Percentiles rank a stretch among this genome's conserved stretches.
Evolutionary conservation across 2,329 filamentous ascomycete genomes (phyloP).

Genomic region (Achaetomium macrosporum): DNA sequence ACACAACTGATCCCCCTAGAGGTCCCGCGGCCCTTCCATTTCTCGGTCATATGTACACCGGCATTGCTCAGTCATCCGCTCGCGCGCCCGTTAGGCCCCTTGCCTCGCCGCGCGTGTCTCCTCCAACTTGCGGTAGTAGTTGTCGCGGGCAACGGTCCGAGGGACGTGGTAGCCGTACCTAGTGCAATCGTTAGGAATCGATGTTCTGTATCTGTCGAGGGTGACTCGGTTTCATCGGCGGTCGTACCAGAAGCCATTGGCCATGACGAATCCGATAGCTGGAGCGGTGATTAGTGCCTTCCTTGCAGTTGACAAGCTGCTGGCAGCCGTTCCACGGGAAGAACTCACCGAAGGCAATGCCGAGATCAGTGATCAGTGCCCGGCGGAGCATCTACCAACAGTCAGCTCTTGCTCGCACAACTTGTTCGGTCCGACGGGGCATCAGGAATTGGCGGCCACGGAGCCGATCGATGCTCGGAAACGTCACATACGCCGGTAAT

Average conservation of each 20-base stretch:
- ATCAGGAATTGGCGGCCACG: constrained; percentile 17
- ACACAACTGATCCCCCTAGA: constrained; percentile 12
- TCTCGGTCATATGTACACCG: constrained; percentile 4
- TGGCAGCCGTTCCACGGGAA: background rate
- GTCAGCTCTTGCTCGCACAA: constrained; percentile 30
- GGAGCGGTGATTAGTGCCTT: background rate
- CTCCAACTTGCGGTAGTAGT: constrained; percentile 54
- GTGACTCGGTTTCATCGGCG: constrained; percentile 4
- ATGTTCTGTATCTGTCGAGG: background rate
- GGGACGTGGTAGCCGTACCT: constrained; percentile 61
- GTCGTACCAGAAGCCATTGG: constrained; percentile 53
- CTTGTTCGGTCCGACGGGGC: background rate
- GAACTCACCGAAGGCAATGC: constrained; percentile 50
- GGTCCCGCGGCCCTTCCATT: background rate
- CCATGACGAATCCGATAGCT: constrained; percentile 51
- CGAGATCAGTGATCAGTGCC: constrained; percentile 51
- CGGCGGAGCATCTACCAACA: constrained; percentile 56
- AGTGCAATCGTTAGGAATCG: constrained; percentile 9
- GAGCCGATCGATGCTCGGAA: constrained; percentile 3
- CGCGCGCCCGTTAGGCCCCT: constrained; percentile 7
- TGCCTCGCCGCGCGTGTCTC: constrained; percentile 43
- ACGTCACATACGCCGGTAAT: constrained; percentile 52
- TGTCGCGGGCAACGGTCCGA: constrained; percentile 52
- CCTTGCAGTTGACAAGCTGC: no score
- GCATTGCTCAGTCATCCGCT: background rate